Conservation (phyloP, 2,329 filamentous ascomycete genomes). For the Cytospora piceae region DNA sequence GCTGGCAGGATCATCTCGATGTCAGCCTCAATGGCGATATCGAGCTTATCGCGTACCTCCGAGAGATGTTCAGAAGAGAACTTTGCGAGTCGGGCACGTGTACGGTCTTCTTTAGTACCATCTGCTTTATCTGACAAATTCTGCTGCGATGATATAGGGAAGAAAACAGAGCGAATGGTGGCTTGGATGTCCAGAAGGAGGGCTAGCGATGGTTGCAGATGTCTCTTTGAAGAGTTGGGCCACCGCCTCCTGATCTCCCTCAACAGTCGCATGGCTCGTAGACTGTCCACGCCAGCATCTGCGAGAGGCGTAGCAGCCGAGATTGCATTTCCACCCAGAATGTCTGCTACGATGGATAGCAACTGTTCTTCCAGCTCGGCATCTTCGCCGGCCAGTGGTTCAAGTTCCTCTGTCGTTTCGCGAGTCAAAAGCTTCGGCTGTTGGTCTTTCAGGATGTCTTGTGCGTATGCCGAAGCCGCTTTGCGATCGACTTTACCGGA, state of each 20-base stretch:
- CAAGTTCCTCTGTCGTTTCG: neutral
- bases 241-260: conserved; percentile 36
- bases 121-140: neutral
- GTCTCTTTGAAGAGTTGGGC: conserved; percentile 9
- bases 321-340: conserved; percentile 7
- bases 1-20: conserved; percentile 40
- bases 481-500: conserved; percentile 67
- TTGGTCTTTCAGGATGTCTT: neutral
- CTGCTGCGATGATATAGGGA: conserved; percentile 9
- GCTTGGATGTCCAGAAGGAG: conserved; percentile 37
- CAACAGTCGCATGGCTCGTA: conserved; percentile 38
- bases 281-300: conserved; percentile 40
- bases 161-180: conserved; percentile 34
- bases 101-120: conserved; percentile 3
- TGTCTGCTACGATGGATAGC: conserved; percentile 8
- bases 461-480: conserved; percentile 10
- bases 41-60: conserved; percentile 32
- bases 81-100: conserved; percentile 20
- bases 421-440: neutral
- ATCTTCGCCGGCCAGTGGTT: conserved; percentile 16
- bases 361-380: conserved; percentile 23
- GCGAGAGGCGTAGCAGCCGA: conserved; percentile 29
- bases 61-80: conserved; percentile 33
- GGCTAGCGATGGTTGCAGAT: conserved; percentile 33
- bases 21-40: conserved; percentile 17